Conservation (phyloP, 495 filamentous ascomycete species). For the Hypoxylon intermedium region DNA sequence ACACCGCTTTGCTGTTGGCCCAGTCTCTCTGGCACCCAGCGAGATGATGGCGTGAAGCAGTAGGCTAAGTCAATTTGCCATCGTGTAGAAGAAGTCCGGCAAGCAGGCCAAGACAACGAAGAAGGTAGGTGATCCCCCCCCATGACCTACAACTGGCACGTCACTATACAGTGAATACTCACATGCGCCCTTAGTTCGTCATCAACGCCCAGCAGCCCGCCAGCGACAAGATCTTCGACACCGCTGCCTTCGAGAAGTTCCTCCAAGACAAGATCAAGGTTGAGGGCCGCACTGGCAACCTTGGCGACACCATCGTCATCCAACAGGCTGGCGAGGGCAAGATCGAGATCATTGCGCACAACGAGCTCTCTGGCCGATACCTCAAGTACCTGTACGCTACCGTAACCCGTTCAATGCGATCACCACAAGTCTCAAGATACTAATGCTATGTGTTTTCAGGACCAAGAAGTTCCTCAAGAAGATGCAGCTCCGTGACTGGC, state of each 20-base stretch:
- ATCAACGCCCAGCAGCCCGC: slow-evolving; percentile 98
- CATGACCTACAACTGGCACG: slow-evolving; percentile 5
- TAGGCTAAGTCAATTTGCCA: slow-evolving; percentile 80
- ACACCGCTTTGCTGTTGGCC: slow-evolving; percentile 89
- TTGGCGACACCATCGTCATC: slow-evolving; percentile 92
- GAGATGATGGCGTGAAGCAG: slow-evolving; percentile 74
- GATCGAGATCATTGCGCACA: slow-evolving; percentile 97
- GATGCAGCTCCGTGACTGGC: slow-evolving; percentile 99
- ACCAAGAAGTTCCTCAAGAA: slow-evolving; percentile 99
- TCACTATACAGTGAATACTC: slow-evolving; percentile 16
- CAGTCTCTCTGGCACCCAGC: slow-evolving; percentile 49
- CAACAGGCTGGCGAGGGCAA: slow-evolving; percentile 90
- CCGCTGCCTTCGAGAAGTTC: slow-evolving; percentile 99
- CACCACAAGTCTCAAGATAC: background rate
- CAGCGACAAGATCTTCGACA: slow-evolving; percentile 99
- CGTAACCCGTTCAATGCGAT: background rate
- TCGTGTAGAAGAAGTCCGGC: slow-evolving; percentile 68
- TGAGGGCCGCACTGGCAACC: slow-evolving; percentile 95
- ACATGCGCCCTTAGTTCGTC: slow-evolving; percentile 71
- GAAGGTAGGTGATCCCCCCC: slow-evolving; percentile 58
- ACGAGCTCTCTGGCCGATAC: slow-evolving; percentile 96
- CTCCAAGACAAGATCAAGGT: slow-evolving; percentile 99
- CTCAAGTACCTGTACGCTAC: slow-evolving; percentile 94
- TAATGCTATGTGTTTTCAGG: slow-evolving; percentile 54
- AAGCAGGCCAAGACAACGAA: slow-evolving; percentile 69